Conservation (phyloP, 306 rosid species). For the Cajanus cajan region DNA sequence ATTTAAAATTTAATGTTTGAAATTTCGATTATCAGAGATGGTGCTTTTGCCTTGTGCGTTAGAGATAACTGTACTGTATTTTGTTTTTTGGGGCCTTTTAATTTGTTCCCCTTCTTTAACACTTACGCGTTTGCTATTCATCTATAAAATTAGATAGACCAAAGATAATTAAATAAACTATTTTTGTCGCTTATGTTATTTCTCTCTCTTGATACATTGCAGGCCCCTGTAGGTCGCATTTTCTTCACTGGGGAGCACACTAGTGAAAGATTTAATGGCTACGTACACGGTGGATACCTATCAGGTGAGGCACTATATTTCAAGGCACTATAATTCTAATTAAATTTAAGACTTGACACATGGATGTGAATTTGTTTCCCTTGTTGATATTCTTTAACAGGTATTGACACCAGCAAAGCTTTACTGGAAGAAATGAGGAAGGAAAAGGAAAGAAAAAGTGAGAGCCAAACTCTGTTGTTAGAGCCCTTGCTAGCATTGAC, state of each 20-base stretch:
- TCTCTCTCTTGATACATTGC: slow-evolving; percentile 5
- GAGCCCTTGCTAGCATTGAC: slow-evolving; percentile 79
- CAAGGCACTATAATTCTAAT: neutral
- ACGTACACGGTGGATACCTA: slow-evolving; percentile 92
- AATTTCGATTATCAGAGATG: neutral
- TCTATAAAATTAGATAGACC: neutral
- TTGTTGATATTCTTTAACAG: slow-evolving; percentile 37
- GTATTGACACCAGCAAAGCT: slow-evolving; percentile 76
- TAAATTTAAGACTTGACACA: neutral
- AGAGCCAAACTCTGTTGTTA: slow-evolving; percentile 52
- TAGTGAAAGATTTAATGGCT: slow-evolving; percentile 80
- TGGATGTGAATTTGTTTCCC: neutral
- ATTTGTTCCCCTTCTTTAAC: neutral
- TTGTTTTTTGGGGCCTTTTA: neutral
- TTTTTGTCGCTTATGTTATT: neutral
- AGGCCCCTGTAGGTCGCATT: slow-evolving; percentile 83
- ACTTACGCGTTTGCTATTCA: neutral
- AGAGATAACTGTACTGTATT: neutral
- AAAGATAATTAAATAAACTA: neutral
- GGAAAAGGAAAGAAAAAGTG: slow-evolving; percentile 60
- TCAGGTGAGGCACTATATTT: slow-evolving; percentile 47
- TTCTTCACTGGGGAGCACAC: slow-evolving; percentile 94
- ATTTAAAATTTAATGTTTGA: slow-evolving; percentile 6
- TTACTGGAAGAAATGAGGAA: slow-evolving; percentile 68
- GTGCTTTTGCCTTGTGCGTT: neutral